phyloP scores from a whole-genome alignment of 1,284 basidiomycete species.

The Ceratobasidium sp. region DNA sequence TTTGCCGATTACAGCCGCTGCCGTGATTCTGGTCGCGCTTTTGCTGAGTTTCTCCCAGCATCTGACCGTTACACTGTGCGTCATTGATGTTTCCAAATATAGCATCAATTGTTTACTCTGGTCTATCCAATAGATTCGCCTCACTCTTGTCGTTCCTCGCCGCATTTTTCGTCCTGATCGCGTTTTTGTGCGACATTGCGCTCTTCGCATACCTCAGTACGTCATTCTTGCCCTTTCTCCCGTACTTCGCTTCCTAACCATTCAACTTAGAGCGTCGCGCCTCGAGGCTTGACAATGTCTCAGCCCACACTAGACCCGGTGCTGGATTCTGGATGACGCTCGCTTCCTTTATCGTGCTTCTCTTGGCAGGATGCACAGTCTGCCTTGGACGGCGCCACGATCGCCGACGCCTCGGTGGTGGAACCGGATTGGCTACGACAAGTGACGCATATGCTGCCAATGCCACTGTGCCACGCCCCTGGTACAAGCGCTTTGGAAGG shows the following conservation, averaged over 20 bases:
- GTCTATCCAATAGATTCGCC: slow-evolving; percentile 57
- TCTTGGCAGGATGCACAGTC: slow-evolving; percentile 74
- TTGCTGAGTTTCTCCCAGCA: slow-evolving; percentile 73
- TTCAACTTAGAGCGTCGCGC: slow-evolving; percentile 37
- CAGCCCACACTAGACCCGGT: slow-evolving; percentile 65
- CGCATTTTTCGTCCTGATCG: slow-evolving; percentile 72
- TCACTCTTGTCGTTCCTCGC: slow-evolving; percentile 76
- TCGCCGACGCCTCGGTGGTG: slow-evolving; percentile 51
- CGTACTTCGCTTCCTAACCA: slow-evolving; percentile 5
- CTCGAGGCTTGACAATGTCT: slow-evolving; percentile 59
- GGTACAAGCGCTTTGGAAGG: slow-evolving; percentile 26
- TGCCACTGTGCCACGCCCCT: slow-evolving; percentile 11
- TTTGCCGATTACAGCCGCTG: slow-evolving; percentile 65
- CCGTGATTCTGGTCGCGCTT: slow-evolving; percentile 72
- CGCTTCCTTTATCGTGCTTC: slow-evolving; percentile 71
- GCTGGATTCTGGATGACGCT: slow-evolving; percentile 83
- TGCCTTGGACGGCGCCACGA: slow-evolving; percentile 74
- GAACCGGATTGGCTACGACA: slow-evolving; percentile 40
- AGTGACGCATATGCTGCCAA: slow-evolving; percentile 40
- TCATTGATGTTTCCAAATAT: slow-evolving; percentile 6
- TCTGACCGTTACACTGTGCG: slow-evolving; percentile 66
- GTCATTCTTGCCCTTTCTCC: slow-evolving; percentile 62
- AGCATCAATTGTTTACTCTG: neutral
- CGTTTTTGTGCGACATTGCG: slow-evolving; percentile 81
- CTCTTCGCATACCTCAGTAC: slow-evolving; percentile 72